Base-by-base conservation (phyloP, 805 yeast species). In the Tanozyma kutaoensis region DNA sequence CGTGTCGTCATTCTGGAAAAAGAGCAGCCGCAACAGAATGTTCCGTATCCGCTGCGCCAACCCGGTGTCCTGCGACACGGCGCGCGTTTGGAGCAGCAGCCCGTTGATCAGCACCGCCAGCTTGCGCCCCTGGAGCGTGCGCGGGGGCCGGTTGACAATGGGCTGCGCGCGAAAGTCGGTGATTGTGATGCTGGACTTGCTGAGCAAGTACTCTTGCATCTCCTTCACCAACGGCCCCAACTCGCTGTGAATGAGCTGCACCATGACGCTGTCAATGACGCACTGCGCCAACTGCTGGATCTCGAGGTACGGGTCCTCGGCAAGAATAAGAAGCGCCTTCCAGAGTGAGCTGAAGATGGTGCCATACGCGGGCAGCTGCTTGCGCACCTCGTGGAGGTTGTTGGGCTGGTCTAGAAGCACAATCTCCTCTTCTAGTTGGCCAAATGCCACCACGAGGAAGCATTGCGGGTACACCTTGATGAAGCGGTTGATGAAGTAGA, bases 281-380 rank as follows among this genome's bases (percentile, higher is more conserved):
- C 67, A 71, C 29, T 74, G 76, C 0, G 95, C 88, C 33, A 71
- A 60, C 25, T 67, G 67, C 31, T 69, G 72, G 5, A 86, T 85
- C 48, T 84, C 94, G 20, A 67, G 54, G 48, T 78, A 91, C 0
- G 97, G 95, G 49, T 91, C 98, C 36, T 78, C 85, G 1, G 93
- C 69, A 16, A 84, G 51, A 15, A 82, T 72, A 25, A 91, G 57
- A 19, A 88, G 48, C 0, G 88, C 74, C 37, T 84, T 80, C 95
- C 97, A 91, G 7, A 78, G 70, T 1, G 93, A 78, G 29, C 82
- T 69, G 47, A 78, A 82, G 7, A 84, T 66, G 0, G 95, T 76
- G 1, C 95, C 94, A 46, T 82, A 80, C 0, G 95, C 91, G 2
- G 93, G 80, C 0, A 81, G 65, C 23, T 62, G 62, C 38, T 78